phyloP scores from a whole-genome alignment of 352 stramenopile genomes.

The Aphanomyces invadans region DNA sequence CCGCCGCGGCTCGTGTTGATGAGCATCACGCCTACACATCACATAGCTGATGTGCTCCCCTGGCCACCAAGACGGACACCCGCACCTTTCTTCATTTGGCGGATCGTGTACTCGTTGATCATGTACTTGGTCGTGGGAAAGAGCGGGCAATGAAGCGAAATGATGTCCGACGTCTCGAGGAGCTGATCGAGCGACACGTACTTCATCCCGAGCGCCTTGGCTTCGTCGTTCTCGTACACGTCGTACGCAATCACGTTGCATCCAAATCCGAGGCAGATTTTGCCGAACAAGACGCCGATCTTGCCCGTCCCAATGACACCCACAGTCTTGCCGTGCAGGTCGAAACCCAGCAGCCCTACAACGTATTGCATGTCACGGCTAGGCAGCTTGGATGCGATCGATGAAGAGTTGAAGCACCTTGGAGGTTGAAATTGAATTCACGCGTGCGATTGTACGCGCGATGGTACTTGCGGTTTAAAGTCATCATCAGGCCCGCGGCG shows the following conservation, averaged over 20 bases:
- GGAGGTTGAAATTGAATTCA: constrained; percentile 67
- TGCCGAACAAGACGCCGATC: constrained; percentile 35
- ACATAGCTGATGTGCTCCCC: no score
- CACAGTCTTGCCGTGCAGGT: constrained; percentile 63
- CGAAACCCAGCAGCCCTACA: constrained; percentile 39
- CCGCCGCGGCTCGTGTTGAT: constrained; percentile 88
- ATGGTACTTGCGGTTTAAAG: constrained; percentile 74
- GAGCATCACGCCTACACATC: constrained; percentile 62
- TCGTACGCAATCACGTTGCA: constrained; percentile 62
- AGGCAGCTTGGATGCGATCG: background rate
- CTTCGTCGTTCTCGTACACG: constrained; percentile 45
- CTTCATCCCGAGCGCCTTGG: constrained; percentile 36
- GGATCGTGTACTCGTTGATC: constrained; percentile 72
- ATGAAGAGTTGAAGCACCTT: background rate
- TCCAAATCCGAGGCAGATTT: constrained; percentile 38
- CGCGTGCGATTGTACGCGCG: constrained; percentile 65
- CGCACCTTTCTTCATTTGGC: constrained; percentile 77
- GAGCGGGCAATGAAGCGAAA: constrained; percentile 83
- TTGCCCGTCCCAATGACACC: constrained; percentile 55
- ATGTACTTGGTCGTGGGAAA: constrained; percentile 75
- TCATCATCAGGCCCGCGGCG: constrained; percentile 65
- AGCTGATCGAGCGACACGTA: constrained; percentile 60
- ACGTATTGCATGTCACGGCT: constrained; percentile 7
- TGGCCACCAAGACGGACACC: no score
- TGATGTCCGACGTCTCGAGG: constrained; percentile 67